phyloP scores from a whole-genome alignment of 495 filamentous ascomycete species.

The Paragyromitra xinjiangensis region DNA sequence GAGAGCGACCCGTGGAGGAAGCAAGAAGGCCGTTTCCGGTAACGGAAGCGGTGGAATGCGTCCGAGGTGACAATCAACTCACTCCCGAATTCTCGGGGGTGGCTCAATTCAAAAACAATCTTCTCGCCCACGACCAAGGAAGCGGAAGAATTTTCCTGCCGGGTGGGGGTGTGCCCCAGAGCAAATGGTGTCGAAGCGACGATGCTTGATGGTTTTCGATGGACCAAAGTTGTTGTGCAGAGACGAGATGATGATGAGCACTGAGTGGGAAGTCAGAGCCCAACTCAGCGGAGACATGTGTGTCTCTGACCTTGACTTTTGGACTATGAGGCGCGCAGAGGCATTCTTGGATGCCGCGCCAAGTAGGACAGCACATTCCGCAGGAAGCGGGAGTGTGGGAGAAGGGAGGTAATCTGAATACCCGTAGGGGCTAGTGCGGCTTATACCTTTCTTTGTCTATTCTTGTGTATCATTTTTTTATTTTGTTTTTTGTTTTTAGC shows the following conservation, averaged over 20 bases:
- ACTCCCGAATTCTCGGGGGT: slow-evolving; percentile 63
- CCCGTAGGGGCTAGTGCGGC: background rate
- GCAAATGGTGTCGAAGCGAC: slow-evolving; percentile 97
- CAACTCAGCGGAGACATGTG: slow-evolving; percentile 72
- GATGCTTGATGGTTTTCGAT: slow-evolving; percentile 91
- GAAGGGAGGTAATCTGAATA: slow-evolving; percentile 36
- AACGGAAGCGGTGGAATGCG: slow-evolving; percentile 59
- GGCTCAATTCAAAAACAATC: slow-evolving; percentile 55
- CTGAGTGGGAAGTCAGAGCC: slow-evolving; percentile 87
- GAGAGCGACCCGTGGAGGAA: slow-evolving; percentile 53
- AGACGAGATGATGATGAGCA: slow-evolving; percentile 99
- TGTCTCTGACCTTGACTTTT: slow-evolving; percentile 91
- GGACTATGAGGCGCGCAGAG: slow-evolving; percentile 85
- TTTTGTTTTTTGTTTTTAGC: slow-evolving; percentile 40
- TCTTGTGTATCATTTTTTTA: slow-evolving; percentile 39
- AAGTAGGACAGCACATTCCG: slow-evolving; percentile 41
- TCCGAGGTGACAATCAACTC: slow-evolving; percentile 69
- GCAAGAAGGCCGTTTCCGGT: slow-evolving; percentile 61
- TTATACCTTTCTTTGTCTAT: slow-evolving; percentile 38
- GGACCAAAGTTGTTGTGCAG: slow-evolving; percentile 88
- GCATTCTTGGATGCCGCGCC: slow-evolving; percentile 65
- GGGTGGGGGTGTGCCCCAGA: slow-evolving; percentile 90
- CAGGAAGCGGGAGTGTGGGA: slow-evolving; percentile 30
- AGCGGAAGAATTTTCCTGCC: slow-evolving; percentile 88
- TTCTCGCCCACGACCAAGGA: slow-evolving; percentile 76